Percentiles rank a stretch among this genome's conserved stretches.
Conservation (phyloP, 257 asterid genomes). For the Anisodus acutangulus region DNA sequence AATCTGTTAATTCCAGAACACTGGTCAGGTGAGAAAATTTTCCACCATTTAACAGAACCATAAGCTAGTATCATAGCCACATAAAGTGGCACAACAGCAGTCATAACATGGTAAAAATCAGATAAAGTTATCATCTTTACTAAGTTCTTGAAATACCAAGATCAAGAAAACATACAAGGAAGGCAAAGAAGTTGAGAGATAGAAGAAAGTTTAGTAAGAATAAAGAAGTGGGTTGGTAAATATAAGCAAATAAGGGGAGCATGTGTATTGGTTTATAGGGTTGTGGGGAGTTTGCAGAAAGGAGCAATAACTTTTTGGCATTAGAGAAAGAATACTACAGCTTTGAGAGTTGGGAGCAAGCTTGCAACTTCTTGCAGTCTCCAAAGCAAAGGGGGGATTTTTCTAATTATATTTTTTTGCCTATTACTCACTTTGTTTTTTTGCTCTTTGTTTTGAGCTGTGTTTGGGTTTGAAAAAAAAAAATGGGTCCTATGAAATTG, state of each 20-base stretch:
- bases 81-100: slow-evolving; percentile 88
- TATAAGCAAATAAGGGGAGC: slow-evolving; percentile 35
- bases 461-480: slow-evolving; percentile 37
- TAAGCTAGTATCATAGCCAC: slow-evolving; percentile 90
- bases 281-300: slow-evolving; percentile 31
- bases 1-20: slow-evolving; percentile 94
- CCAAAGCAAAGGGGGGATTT: slow-evolving; percentile 51
- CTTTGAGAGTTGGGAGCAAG: slow-evolving; percentile 66
- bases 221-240: slow-evolving; percentile 15
- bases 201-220: not conserved
- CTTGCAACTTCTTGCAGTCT: slow-evolving; percentile 54
- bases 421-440: slow-evolving; percentile 25
- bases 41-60: slow-evolving; percentile 98
- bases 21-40: slow-evolving; percentile 85
- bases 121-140: slow-evolving; percentile 57
- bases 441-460: slow-evolving; percentile 47
- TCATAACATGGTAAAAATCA: slow-evolving; percentile 90
- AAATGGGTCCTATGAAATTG: slow-evolving; percentile 32
- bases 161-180: slow-evolving; percentile 36
- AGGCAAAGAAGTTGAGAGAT: not conserved
- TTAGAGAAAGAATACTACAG: slow-evolving; percentile 40
- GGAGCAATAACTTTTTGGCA: slow-evolving; percentile 39
- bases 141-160: slow-evolving; percentile 33
- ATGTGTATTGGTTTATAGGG: slow-evolving; percentile 51
- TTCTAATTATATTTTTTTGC: slow-evolving; percentile 38